Conservation (phyloP, 192 early-diverging fungal genomes). For the Entrophospora sp. region DNA sequence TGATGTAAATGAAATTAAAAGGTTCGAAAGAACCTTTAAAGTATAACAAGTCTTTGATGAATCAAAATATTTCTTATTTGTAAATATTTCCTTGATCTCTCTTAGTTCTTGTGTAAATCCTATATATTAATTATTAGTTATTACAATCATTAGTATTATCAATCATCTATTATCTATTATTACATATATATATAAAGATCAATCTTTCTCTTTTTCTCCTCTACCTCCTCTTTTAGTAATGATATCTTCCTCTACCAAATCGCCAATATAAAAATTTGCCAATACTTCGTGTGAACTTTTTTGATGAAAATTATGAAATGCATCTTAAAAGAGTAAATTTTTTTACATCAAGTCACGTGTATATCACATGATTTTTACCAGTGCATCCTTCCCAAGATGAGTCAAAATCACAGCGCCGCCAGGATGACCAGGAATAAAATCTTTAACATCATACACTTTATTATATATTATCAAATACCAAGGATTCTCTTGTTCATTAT, state of each 20-base stretch:
- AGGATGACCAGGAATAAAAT: slow-evolving; percentile 67
- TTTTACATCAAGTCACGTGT: too few relatives aligned
- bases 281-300: slow-evolving; percentile 53
- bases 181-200: too few relatives aligned
- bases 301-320: slow-evolving; percentile 73
- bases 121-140: too few relatives aligned
- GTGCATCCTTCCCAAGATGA: slow-evolving; percentile 66
- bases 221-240: slow-evolving; percentile 33
- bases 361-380: slow-evolving; percentile 30
- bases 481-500: slow-evolving; percentile 29
- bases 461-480: slow-evolving; percentile 62
- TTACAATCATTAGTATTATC: background rate
- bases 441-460: slow-evolving; percentile 75
- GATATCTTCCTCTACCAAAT: slow-evolving; percentile 45
- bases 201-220: too few relatives aligned
- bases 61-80: slow-evolving; percentile 49
- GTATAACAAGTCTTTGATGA: slow-evolving; percentile 64
- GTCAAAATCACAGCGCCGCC: slow-evolving; percentile 70
- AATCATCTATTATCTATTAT: too few relatives aligned
- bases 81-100: slow-evolving; percentile 43
- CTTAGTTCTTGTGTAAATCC: slow-evolving; percentile 55
- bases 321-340: slow-evolving; percentile 32
- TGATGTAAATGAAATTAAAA: slow-evolving; percentile 41
- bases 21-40: slow-evolving; percentile 47
- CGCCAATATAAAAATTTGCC: slow-evolving; percentile 69